Evolutionary conservation across 2,329 filamentous ascomycete species (phyloP).

Genomic region (Penicillium sp.): DNA sequence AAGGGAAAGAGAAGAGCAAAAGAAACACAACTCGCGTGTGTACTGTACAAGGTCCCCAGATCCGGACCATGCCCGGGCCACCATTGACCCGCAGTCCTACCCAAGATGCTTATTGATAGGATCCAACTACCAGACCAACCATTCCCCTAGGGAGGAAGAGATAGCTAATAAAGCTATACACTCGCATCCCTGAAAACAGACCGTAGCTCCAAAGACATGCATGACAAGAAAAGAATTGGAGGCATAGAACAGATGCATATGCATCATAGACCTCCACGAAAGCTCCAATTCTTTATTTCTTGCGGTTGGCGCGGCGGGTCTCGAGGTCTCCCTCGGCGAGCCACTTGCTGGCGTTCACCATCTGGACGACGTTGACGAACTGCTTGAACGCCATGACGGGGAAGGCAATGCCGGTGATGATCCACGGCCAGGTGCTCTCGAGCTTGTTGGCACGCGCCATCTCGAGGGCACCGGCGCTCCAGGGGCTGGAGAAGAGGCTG

Average conservation of each 20-base stretch:
- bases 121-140: conserved; percentile 19
- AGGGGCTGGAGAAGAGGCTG: conserved; percentile 82
- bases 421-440: conserved; percentile 74
- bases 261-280: not conserved
- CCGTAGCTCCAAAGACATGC: conserved; percentile 37
- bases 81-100: conserved; percentile 9
- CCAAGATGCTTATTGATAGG: conserved; percentile 23
- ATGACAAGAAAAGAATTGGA: conserved; percentile 18
- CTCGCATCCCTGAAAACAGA: conserved; percentile 21
- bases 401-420: conserved; percentile 76
- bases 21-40: conserved; percentile 21
- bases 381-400: conserved; percentile 93
- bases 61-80: conserved; percentile 13
- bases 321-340: conserved; percentile 83
- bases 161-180: conserved; percentile 7
- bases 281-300: conserved; percentile 25
- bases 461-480: conserved; percentile 90
- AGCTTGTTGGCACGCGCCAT: conserved; percentile 93
- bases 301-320: conserved; percentile 55
- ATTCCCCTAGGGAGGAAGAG: conserved; percentile 9
- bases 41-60: conserved; percentile 23
- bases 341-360: conserved; percentile 90
- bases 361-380: conserved; percentile 88
- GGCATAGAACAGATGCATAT: conserved; percentile 10
- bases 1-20: conserved; percentile 13